phyloP scores from a whole-genome alignment of 257 asterid genomes.

The Salvia rosmarinus region DNA sequence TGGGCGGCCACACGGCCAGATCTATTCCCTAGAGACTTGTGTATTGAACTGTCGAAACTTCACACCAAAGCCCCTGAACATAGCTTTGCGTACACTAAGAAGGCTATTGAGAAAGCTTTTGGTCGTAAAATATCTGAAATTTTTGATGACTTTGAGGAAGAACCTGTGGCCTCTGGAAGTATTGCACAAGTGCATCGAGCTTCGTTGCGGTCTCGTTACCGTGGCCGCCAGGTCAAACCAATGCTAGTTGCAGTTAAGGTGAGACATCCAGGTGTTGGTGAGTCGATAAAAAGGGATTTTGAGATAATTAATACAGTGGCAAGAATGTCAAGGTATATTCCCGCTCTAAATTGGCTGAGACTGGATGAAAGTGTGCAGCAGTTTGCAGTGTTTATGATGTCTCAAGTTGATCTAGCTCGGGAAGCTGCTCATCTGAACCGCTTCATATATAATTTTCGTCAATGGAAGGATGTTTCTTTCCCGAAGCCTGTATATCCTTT shows the following conservation, averaged over 20 bases:
- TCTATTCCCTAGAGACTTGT: slow-evolving; percentile 83
- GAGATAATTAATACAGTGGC: slow-evolving; percentile 74
- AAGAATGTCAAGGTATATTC: slow-evolving; percentile 60
- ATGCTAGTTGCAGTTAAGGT: slow-evolving; percentile 85
- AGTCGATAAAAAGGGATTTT: slow-evolving; percentile 78
- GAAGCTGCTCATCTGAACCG: slow-evolving; percentile 95
- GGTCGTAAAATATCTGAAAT: slow-evolving; percentile 71
- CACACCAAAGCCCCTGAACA: slow-evolving; percentile 91
- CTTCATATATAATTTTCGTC: slow-evolving; percentile 80
- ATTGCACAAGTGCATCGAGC: slow-evolving; percentile 93
- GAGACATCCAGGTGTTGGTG: slow-evolving; percentile 93
- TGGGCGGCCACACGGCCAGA: slow-evolving; percentile 99
- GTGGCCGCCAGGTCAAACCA: slow-evolving; percentile 61
- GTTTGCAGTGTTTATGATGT: slow-evolving; percentile 85
- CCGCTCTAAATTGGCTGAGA: slow-evolving; percentile 84
- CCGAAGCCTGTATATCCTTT: slow-evolving; percentile 91
- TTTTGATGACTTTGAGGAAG: slow-evolving; percentile 77
- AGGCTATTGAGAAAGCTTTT: slow-evolving; percentile 72
- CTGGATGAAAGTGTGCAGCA: slow-evolving; percentile 87
- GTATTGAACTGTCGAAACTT: slow-evolving; percentile 84
- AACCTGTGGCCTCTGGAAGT: slow-evolving; percentile 92
- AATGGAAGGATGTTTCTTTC: slow-evolving; percentile 85
- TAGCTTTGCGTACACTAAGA: slow-evolving; percentile 78
- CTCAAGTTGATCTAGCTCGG: slow-evolving; percentile 91
- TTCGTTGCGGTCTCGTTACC: slow-evolving; percentile 57